Evolutionary conservation across 495 filamentous ascomycete genomes (phyloP), one percentile per base, ranked within the genome.

Genomic region (Parachaetomium inaequale): DNA sequence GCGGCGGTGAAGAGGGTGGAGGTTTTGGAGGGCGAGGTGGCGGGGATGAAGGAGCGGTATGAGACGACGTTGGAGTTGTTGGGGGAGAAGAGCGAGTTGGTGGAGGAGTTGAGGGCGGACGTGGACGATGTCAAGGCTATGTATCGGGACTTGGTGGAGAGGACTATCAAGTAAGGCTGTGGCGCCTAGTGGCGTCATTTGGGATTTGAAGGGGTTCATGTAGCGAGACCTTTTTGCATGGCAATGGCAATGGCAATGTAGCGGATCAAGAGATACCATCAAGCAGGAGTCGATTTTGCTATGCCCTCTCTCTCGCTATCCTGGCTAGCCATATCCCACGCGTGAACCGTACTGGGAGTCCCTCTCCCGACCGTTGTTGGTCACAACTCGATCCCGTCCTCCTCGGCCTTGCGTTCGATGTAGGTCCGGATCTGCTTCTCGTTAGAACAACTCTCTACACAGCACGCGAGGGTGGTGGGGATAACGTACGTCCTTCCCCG

Each of bases 1-100:
- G 75, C 69, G 0, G 83, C 84, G 11, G 82, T 86, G 42, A 75
- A 78, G 63, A 82, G 77, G 52, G 82, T 90, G 12, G 79, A 79
- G 43, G 82, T 81, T 57, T 71, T 96, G 2, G 88, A 96, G 72
- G 76, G 72, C 50, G 85, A 88, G 62, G 73, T 93, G 19, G 74
- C 74, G 53, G 87, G 86, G 50, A 74, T 90, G 59, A 81, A 85
- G 64, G 76, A 82, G 65, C 79, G 93, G 66, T 96, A 97, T 70
- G 85, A 93, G 73, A 94, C 92, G 1, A 93, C 90, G 47, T 78
- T 98, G 45, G 93, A 97, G 79, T 88, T 98, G 88, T 74, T 97
- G 42, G 94, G 94, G 12, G 94, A 98, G 83, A 96, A 95, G 85
- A 96, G 90, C 70, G 94, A 98, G 81, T 75, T 86, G 71, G 92